Evolutionary conservation across 2,329 filamentous ascomycete species (phyloP).

Genomic region (Ophiosphaerella narmari): DNA sequence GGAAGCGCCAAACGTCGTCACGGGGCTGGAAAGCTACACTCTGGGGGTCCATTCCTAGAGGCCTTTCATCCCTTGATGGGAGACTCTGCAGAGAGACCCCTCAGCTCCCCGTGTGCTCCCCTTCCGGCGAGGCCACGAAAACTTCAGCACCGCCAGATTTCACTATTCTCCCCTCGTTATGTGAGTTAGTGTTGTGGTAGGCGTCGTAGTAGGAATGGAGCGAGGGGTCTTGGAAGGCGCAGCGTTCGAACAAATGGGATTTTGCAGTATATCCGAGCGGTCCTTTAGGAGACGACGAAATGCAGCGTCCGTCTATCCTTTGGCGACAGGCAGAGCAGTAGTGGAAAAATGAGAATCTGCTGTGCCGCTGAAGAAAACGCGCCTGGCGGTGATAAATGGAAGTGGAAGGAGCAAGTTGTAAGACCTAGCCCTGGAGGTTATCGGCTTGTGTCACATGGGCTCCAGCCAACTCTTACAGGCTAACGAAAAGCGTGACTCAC

Average conservation of each 20-base stretch:
- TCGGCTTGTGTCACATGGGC: not conserved
- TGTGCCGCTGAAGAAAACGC: not conserved
- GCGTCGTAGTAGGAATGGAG: not conserved
- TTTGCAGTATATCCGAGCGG: not conserved
- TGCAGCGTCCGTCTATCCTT: too few relatives aligned
- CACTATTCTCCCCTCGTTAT: not conserved
- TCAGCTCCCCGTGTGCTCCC: slow-evolving; percentile 14
- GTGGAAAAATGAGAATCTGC: too few relatives aligned
- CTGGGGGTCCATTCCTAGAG: slow-evolving; percentile 64
- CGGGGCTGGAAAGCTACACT: slow-evolving; percentile 65
- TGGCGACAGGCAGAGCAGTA: too few relatives aligned
- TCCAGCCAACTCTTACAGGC: not conserved
- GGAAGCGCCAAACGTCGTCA: slow-evolving; percentile 68
- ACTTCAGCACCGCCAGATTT: slow-evolving; percentile 11
- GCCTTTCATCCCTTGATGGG: slow-evolving; percentile 37
- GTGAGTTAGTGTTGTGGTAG: not conserved
- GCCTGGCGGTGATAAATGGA: not conserved
- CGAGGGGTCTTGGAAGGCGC: not conserved
- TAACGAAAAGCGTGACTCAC: not conserved
- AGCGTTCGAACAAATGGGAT: not conserved
- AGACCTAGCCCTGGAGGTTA: not conserved
- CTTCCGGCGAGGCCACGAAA: slow-evolving; percentile 13
- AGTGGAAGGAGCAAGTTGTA: not conserved
- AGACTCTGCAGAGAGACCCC: slow-evolving; percentile 28
- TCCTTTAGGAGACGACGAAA: too few relatives aligned